Percentiles rank a stretch among this genome's conserved stretches.
Evolutionary conservation across 208 protist genomes (phyloP).

Genomic region (Trichomonas vaginalis): DNA sequence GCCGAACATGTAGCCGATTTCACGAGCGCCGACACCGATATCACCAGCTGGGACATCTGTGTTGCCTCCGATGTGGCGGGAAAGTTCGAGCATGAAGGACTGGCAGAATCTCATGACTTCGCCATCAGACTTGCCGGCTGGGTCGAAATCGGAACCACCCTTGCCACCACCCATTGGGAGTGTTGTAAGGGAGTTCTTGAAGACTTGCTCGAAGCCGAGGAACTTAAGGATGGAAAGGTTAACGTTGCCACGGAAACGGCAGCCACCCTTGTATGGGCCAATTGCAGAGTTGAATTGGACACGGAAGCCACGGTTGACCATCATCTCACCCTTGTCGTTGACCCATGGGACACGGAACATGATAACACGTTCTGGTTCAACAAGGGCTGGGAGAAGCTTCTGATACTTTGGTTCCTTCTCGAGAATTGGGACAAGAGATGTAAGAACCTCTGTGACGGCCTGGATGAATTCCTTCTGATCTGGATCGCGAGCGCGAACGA

Average conservation of each 20-base stretch:
- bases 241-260: slow-evolving; percentile 45
- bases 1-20: slow-evolving; percentile 73
- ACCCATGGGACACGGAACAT: slow-evolving; percentile 60
- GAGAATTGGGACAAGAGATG: too few relatives aligned
- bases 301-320: slow-evolving; percentile 67
- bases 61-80: too few relatives aligned
- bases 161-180: slow-evolving; percentile 70
- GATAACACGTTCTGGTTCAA: slow-evolving; percentile 65
- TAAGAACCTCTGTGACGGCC: slow-evolving; percentile 58
- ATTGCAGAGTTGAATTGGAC: slow-evolving; percentile 70
- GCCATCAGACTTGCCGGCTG: slow-evolving; percentile 69
- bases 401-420: slow-evolving; percentile 59
- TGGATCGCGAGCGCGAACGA: not conserved
- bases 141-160: slow-evolving; percentile 73
- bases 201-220: slow-evolving; percentile 77
- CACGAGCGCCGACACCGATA: slow-evolving; percentile 62
- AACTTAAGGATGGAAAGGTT: too few relatives aligned
- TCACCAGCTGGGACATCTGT: too few relatives aligned
- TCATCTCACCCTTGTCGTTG: slow-evolving; percentile 56
- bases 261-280: slow-evolving; percentile 73
- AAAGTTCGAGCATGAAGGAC: too few relatives aligned
- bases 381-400: slow-evolving; percentile 52
- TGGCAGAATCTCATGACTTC: too few relatives aligned
- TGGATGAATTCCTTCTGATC: slow-evolving; percentile 1
- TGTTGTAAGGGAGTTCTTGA: slow-evolving; percentile 73